Conservation (phyloP, 768 basidiomycete species). For the Mycena pura region DNA sequence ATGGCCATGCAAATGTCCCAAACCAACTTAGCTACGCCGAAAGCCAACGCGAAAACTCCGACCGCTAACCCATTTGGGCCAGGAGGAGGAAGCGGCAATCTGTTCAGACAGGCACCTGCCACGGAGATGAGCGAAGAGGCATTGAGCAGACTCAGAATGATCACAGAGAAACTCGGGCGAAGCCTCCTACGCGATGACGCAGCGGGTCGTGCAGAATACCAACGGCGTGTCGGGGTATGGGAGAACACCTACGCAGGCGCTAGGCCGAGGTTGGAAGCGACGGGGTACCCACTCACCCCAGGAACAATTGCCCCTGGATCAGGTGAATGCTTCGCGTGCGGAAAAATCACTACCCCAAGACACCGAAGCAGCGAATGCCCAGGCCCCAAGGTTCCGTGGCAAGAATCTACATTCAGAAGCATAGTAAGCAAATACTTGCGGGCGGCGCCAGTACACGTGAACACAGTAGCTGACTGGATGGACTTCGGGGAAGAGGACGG, state of each 20-base stretch:
- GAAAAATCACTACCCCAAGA: not conserved
- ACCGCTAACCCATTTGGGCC: not conserved
- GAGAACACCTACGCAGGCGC: not conserved
- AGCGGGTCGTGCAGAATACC: conserved; percentile 2
- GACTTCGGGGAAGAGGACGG: conserved; percentile 28
- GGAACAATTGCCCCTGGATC: not conserved
- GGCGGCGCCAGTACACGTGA: not conserved
- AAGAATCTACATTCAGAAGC: conserved; percentile 6
- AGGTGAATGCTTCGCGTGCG: conserved; percentile 23
- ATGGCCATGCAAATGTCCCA: conserved; percentile 1
- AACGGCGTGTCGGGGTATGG: not conserved
- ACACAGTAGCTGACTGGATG: conserved; percentile 16
- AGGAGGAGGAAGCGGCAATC: not conserved
- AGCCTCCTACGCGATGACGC: not conserved
- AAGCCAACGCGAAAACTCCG: not conserved
- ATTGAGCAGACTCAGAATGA: not conserved
- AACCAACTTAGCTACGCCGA: not conserved
- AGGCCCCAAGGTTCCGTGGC: not conserved
- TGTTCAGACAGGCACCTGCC: not conserved
- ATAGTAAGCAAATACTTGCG: not conserved
- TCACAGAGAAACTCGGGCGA: not conserved
- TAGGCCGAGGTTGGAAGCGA: not conserved
- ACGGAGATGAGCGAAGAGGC: not conserved
- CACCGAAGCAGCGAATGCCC: conserved; percentile 13
- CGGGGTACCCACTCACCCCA: conserved; percentile 19